Percentiles rank a stretch among this genome's conserved stretches.
These are phyloP conservation scores for Podospora appendiculata DNA, from an alignment of 495 filamentous ascomycete genomes.

Conservation along the genomic window DNA sequence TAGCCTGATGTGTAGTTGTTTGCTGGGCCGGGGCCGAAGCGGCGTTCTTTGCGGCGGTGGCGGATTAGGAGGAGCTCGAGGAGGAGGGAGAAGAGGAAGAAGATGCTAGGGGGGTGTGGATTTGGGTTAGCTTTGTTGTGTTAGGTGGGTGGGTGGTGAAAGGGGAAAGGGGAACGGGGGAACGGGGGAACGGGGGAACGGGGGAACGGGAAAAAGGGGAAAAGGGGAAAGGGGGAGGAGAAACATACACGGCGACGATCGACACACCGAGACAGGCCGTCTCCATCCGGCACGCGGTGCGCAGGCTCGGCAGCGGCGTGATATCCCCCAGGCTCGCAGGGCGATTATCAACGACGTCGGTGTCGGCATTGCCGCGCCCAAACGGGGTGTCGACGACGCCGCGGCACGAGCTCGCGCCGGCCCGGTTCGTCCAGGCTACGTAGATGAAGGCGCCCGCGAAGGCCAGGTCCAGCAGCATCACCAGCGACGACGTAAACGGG, in stretches of 20 bases:
- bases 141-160: background rate
- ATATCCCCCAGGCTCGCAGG: conserved; percentile 23
- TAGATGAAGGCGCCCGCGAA: conserved; percentile 55
- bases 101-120: conserved; percentile 36
- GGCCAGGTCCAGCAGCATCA: conserved; percentile 54
- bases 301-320: conserved; percentile 38
- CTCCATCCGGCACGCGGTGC: conserved; percentile 60
- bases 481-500: conserved; percentile 56
- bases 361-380: conserved; percentile 50
- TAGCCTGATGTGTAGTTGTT: conserved; percentile 47
- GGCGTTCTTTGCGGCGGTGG: conserved; percentile 62
- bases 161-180: too few species aligned
- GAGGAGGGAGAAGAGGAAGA: conserved; percentile 59
- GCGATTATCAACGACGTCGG: conserved; percentile 21
- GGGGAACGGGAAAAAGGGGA: background rate
- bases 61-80: conserved; percentile 57
- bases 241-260: conserved; percentile 69
- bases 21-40: conserved; percentile 67
- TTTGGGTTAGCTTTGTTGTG: too few species aligned
- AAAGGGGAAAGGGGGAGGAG: background rate
- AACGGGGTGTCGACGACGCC: conserved; percentile 54
- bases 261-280: conserved; percentile 69
- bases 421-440: conserved; percentile 51
- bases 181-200: background rate
- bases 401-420: conserved; percentile 58